Evolutionary conservation across 2,329 filamentous ascomycete species (phyloP), one percentile per base, ranked within the genome.

Genomic region (Paraconiothyrium brasiliense): DNA sequence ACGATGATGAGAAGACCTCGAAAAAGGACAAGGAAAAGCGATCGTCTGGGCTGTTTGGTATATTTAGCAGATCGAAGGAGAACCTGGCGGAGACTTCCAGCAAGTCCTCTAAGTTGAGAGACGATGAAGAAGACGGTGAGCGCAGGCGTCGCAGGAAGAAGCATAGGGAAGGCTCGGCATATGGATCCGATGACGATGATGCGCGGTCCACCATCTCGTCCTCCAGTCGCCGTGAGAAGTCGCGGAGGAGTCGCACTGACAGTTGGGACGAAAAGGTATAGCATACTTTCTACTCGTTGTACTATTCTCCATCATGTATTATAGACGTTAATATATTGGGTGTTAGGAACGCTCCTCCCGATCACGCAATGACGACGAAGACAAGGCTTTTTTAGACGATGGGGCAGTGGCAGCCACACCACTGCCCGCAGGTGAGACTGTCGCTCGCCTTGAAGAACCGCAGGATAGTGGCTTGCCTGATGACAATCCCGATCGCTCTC

Each of bases 301-400:
- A 70, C 67, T 64, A 51, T 60, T 64, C 58, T 61, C 51, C 57
- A 60, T 65, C 54, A 61, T 56, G 62, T 55, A 62, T 59, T 59
- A 51, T 58, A 63, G 61, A 60, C 54, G 52, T 57, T 60, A 63
- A 63, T 61, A 35, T 51, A 57, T 54, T 58, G 41, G 64, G 63
- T 62, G 60, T 65, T 62, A 77, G 74, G 73, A 76, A 67, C 72
- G 59, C 66, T 62, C 67, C 60, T 67, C 71, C 67, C 71, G 70
- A 68, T 66, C 70, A 66, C 68, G 68, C 65, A 66, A 69, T 63
- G 60, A 67, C 54, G 72, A 79, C 75, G 80, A 73, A 74, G 78
- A 72, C 63, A 75, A 83, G 80, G 84, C 86, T 88, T 89, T 89
- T 88, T 88, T 89, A 89, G 86, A 77, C 75, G 81, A 82, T 80